Evolutionary conservation across 208 protist genomes (phyloP).

Genomic region (Leishmania mexicana): DNA sequence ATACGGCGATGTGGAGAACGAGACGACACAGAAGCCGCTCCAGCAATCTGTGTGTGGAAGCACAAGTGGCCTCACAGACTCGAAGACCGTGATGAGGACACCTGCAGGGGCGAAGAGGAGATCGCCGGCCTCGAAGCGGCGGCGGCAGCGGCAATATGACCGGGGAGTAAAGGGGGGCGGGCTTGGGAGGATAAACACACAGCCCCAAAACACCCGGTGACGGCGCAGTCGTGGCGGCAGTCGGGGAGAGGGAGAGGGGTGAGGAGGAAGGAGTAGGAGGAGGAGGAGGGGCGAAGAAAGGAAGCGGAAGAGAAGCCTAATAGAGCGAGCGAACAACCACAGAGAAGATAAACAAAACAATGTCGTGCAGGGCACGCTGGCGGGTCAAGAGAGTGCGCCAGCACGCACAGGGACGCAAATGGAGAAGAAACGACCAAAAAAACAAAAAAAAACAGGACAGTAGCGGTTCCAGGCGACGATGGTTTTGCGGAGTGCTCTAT

Average conservation of each 20-base stretch:
- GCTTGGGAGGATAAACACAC: no score
- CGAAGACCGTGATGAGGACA: not conserved
- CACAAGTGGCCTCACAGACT: not conserved
- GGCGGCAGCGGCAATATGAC: not conserved
- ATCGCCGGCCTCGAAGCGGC: not conserved
- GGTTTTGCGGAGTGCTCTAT: not conserved
- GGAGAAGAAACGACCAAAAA: not conserved
- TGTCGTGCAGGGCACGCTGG: not conserved
- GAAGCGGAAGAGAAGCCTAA: not conserved
- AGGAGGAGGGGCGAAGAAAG: not conserved
- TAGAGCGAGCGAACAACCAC: not conserved
- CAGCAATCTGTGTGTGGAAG: not conserved
- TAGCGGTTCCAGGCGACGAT: not conserved
- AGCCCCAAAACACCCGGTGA: not conserved
- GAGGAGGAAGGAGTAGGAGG: not conserved
- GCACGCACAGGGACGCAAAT: not conserved
- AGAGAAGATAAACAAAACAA: not conserved
- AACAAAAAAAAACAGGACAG: not conserved
- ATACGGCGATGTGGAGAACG: not conserved
- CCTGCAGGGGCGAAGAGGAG: not conserved
- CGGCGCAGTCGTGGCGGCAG: not conserved
- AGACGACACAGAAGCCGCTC: not conserved
- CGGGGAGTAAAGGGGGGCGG: no score
- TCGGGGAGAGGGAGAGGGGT: not conserved
- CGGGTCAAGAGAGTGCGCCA: not conserved